These are phyloP conservation scores for Curvularia spicifera DNA, from an alignment of 2,329 filamentous ascomycete species.

Conservation along the genomic window DNA sequence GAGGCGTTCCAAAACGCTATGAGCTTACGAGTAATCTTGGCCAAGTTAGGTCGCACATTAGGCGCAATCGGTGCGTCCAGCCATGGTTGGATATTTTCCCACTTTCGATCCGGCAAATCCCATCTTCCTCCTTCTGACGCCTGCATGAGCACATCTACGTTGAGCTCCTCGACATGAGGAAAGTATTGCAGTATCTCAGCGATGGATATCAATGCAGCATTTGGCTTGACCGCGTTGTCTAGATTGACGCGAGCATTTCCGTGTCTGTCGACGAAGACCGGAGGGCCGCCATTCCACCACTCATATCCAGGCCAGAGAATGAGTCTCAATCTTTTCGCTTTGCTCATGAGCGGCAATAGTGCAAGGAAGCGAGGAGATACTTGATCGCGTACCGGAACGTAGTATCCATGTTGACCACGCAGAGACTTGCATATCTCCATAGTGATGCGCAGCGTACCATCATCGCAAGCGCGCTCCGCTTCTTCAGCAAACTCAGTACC, in stretches of 20 bases:
- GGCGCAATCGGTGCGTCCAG: conserved; percentile 28
- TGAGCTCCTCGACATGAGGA: conserved; percentile 35
- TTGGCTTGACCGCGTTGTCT: conserved; percentile 14
- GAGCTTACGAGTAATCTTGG: conserved; percentile 29
- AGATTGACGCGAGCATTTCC: conserved; percentile 13
- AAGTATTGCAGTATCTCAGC: conserved; percentile 31
- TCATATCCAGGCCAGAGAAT: conserved; percentile 36
- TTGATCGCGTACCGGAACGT: conserved; percentile 27
- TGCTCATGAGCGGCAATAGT: conserved; percentile 29
- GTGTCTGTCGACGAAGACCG: conserved; percentile 6
- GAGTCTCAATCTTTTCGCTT: conserved; percentile 29
- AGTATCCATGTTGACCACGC: conserved; percentile 29
- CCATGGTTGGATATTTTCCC: conserved; percentile 37
- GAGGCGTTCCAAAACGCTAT: conserved; percentile 17
- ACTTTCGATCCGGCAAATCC: conserved; percentile 37
- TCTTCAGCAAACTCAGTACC: conserved; percentile 27
- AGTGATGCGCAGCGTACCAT: conserved; percentile 32
- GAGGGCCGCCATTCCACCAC: conserved; percentile 32
- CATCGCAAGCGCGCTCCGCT: conserved; percentile 31
- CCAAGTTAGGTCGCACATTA: conserved; percentile 13
- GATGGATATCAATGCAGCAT: conserved; percentile 31
- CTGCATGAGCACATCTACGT: conserved; percentile 32
- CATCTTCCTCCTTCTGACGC: conserved; percentile 30
- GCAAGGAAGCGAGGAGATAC: conserved; percentile 39
- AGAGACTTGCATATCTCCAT: conserved; percentile 29